Conservation (phyloP, 305 asterid species). For the Salvia sclarea region DNA sequence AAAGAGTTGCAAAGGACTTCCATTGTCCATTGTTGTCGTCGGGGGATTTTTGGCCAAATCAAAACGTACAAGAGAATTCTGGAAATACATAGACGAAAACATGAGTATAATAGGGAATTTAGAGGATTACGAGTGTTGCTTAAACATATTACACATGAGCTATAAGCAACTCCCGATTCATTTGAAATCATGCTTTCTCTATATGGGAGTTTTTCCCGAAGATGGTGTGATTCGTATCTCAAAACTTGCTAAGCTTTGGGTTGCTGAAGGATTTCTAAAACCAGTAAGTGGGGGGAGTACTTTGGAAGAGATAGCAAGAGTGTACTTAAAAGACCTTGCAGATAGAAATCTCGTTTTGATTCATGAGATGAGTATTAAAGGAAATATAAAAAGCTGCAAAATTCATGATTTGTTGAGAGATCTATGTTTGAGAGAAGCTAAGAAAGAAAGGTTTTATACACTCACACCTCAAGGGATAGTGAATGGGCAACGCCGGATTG, state of each 20-base stretch:
- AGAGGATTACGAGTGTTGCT: not conserved
- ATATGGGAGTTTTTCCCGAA: no score
- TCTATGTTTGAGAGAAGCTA: not conserved
- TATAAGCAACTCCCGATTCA: no score
- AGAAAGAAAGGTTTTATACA: not conserved
- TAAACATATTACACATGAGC: no score
- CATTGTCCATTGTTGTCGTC: not conserved
- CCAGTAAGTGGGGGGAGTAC: no score
- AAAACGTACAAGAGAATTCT: not conserved
- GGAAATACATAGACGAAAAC: not conserved
- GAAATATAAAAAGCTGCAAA: not conserved
- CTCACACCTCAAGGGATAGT: no score
- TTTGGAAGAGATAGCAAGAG: no score
- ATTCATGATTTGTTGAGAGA: no score
- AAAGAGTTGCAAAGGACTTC: no score
- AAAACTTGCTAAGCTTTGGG: not conserved
- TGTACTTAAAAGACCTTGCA: not conserved
- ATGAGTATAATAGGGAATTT: not conserved
- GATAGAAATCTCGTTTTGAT: not conserved
- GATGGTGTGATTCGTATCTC: not conserved
- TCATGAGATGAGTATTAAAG: not conserved
- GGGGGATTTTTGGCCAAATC: not conserved
- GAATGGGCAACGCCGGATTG: not conserved
- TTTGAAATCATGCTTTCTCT: no score
- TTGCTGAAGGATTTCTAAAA: not conserved